Evolutionary conservation across 208 protist species (phyloP), one percentile per base, ranked within the genome.

Genomic region (Trypanosoma congolense): DNA sequence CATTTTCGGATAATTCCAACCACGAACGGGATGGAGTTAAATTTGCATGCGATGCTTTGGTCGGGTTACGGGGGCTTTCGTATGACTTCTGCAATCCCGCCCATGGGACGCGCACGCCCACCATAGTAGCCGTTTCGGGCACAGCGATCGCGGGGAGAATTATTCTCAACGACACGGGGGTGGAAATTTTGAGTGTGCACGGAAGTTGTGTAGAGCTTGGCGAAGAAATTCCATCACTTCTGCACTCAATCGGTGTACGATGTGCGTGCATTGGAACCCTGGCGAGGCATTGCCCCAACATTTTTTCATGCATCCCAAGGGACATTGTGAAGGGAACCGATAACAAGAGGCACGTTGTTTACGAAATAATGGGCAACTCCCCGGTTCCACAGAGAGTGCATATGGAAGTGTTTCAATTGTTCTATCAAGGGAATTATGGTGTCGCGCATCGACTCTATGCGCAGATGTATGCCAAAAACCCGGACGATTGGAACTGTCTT

Each of bases 261-360:
- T 67, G 38, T 55, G 52, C 61, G n/a, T 67, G 61, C 41, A 60
- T 44, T 38, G 42, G 52, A 18, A n/a, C 12, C 24, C 40, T 67
- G 36, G 50, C 24, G 29, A 12, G 55, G 22, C 29, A 33, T 49
- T 54, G 61, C 25, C 33, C 45, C 19, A 26, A n/a, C 28, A 9
- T 18, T 19, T 52, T 53, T 55, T 48, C 2, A 28, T 54, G 18
- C 48, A 46, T 59, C 55, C 61, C 61, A 42, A 35, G 56, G 16
- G 61, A 67, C 30, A 49, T 18, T 44, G 61, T 67, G 18, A 67
- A 42, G 22, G 61, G 55, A 55, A 14, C 33, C 24, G 38, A 60
- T 41, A 47, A 55, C 33, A 59, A 48, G 25, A 26, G 31, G 22
- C 51, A 60, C 52, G 35, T 60, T 12, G 14, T 67, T 36, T 60